phyloP scores from a whole-genome alignment of 805 yeast species.

The Myxozyma udenii region DNA sequence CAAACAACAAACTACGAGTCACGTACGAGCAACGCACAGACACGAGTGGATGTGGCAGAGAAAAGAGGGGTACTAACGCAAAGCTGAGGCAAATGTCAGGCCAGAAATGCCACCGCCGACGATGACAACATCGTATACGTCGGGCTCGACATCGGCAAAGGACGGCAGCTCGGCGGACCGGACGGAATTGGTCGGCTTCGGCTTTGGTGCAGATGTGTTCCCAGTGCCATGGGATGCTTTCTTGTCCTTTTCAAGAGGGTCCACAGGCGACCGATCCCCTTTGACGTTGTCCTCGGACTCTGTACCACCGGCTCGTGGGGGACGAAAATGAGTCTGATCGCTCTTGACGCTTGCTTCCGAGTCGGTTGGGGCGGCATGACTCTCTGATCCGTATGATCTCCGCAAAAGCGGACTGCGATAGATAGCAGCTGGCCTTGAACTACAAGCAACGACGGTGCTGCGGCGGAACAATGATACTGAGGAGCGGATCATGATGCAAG shows the following conservation, averaged over 20 bases:
- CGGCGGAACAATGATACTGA: no score
- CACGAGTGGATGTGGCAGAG: not conserved
- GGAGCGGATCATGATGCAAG: no score
- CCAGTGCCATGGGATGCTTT: no score
- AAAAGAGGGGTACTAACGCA: constrained; percentile 36
- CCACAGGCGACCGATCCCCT: not conserved
- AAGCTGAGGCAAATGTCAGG: constrained; percentile 74
- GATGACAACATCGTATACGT: constrained; percentile 62
- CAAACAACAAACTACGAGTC: not conserved
- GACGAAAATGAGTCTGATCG: not conserved
- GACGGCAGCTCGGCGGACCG: not conserved
- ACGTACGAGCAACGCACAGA: not conserved
- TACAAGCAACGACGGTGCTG: not conserved
- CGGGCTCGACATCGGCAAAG: constrained; percentile 3
- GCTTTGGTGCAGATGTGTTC: not conserved
- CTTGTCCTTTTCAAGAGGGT: not conserved
- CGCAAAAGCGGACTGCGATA: no score
- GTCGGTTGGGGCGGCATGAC: no score
- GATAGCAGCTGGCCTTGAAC: not conserved
- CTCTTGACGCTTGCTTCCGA: not conserved
- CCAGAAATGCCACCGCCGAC: constrained; percentile 99
- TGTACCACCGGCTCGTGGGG: not conserved
- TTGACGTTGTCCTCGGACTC: constrained; percentile 6
- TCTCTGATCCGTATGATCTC: no score
- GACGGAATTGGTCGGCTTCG: not conserved